phyloP scores from a whole-genome alignment of 768 basidiomycete species.

The Asterophora parasitica region DNA sequence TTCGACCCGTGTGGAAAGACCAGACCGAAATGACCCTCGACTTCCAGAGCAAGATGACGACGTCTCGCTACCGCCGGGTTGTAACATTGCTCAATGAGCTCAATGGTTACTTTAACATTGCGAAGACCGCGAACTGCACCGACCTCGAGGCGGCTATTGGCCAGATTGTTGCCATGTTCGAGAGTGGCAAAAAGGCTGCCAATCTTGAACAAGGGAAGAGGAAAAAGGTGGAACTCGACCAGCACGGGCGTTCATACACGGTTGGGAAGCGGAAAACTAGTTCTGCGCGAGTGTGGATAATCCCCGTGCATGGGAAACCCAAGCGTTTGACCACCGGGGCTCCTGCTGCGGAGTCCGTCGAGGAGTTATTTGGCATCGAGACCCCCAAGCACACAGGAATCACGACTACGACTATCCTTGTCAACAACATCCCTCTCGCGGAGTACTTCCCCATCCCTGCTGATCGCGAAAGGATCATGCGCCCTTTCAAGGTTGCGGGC shows the following conservation, averaged over 20 bases:
- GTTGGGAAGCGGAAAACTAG: slow-evolving; percentile 87
- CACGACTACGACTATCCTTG: slow-evolving; percentile 61
- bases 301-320: slow-evolving; percentile 43
- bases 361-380: slow-evolving; percentile 24
- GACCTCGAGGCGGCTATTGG: slow-evolving; percentile 48
- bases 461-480: slow-evolving; percentile 78
- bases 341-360: slow-evolving; percentile 20
- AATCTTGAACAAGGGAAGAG: slow-evolving; percentile 44
- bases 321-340: slow-evolving; percentile 6
- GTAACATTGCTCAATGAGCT: slow-evolving; percentile 60
- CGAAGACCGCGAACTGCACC: slow-evolving; percentile 51
- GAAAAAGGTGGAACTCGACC: slow-evolving; percentile 61
- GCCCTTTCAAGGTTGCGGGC: slow-evolving; percentile 81
- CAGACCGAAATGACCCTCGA: slow-evolving; percentile 52
- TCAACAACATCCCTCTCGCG: slow-evolving; percentile 81
- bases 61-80: slow-evolving; percentile 65
- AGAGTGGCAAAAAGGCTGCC: slow-evolving; percentile 55
- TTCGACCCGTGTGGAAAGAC: slow-evolving; percentile 66
- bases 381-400: slow-evolving; percentile 25
- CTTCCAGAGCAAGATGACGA: slow-evolving; percentile 58
- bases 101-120: slow-evolving; percentile 56
- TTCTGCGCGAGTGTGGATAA: slow-evolving; percentile 90
- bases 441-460: slow-evolving; percentile 70
- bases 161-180: slow-evolving; percentile 56
- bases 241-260: slow-evolving; percentile 80